phyloP scores from a whole-genome alignment of 495 filamentous ascomycete genomes.

The Penicillium lividum region DNA sequence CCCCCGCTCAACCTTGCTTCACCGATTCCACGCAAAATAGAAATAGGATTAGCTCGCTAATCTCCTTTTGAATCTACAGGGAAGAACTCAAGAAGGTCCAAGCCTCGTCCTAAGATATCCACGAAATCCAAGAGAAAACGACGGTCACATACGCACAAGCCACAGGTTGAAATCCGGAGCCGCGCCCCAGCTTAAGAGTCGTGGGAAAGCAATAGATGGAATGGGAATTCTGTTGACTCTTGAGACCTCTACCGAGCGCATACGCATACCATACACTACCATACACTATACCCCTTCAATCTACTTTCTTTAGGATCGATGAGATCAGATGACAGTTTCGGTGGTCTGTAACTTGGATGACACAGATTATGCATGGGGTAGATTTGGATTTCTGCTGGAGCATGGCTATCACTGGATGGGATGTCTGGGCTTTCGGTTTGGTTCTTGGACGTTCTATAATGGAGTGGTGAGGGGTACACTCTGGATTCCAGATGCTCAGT shows the following conservation, averaged over 20 bases:
- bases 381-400: no score
- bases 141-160: not conserved
- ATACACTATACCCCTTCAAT: constrained; percentile 12
- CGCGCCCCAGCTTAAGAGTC: not conserved
- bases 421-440: no score
- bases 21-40: not conserved
- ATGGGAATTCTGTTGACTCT: constrained; percentile 4
- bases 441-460: no score
- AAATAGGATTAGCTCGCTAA: constrained; percentile 7
- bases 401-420: no score
- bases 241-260: not conserved
- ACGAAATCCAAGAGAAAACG: not conserved
- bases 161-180: not conserved
- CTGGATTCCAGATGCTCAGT: no score
- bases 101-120: constrained; percentile 39
- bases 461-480: no score
- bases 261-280: constrained; percentile 3
- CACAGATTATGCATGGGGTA: not conserved
- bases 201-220: not conserved
- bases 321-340: not conserved
- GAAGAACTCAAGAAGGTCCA: constrained; percentile 97
- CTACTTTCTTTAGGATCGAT: constrained; percentile 4
- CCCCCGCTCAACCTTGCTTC: not conserved
- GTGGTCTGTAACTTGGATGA: not conserved
- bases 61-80: constrained; percentile 46